phyloP scores from a whole-genome alignment of 2,329 filamentous ascomycete species.

The Parascedosporium putredinis region DNA sequence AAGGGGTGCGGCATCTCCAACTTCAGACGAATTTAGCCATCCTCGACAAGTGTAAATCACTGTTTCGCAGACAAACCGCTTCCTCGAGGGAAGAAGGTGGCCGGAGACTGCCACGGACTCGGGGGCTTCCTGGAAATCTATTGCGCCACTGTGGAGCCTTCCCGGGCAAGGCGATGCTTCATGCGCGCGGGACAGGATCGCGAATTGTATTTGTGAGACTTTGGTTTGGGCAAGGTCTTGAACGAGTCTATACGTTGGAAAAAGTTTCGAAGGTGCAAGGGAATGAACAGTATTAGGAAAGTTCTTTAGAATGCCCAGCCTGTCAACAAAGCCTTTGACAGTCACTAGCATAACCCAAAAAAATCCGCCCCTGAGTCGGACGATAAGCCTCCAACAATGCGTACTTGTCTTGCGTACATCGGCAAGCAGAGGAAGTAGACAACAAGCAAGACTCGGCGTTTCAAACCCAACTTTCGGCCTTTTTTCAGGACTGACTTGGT shows the following conservation, averaged over 20 bases:
- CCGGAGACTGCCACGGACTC: neutral
- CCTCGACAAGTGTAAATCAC: neutral
- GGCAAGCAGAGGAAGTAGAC: too few relatives aligned
- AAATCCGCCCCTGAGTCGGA: too few relatives aligned
- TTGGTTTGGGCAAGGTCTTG: neutral
- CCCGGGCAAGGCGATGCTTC: neutral
- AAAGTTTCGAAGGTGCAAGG: neutral
- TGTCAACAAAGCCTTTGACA: too few relatives aligned
- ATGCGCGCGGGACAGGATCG: neutral
- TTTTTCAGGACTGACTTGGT: too few relatives aligned
- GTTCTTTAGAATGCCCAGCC: too few relatives aligned
- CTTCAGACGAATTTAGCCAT: constrained; percentile 8
- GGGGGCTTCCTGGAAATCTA: constrained; percentile 2
- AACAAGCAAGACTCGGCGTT: too few relatives aligned
- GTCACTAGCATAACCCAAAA: too few relatives aligned
- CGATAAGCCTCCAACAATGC: too few relatives aligned
- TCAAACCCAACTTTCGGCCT: too few relatives aligned
- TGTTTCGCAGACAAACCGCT: neutral
- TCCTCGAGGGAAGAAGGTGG: neutral
- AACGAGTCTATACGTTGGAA: neutral
- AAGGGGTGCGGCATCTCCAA: neutral
- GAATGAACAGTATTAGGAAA: too few relatives aligned
- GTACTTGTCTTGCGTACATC: too few relatives aligned
- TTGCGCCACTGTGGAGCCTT: constrained; percentile 1
- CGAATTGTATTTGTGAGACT: neutral